These are phyloP conservation scores for Boletus sp. DNA, from an alignment of 768 basidiomycete species.

Conservation along the genomic window DNA sequence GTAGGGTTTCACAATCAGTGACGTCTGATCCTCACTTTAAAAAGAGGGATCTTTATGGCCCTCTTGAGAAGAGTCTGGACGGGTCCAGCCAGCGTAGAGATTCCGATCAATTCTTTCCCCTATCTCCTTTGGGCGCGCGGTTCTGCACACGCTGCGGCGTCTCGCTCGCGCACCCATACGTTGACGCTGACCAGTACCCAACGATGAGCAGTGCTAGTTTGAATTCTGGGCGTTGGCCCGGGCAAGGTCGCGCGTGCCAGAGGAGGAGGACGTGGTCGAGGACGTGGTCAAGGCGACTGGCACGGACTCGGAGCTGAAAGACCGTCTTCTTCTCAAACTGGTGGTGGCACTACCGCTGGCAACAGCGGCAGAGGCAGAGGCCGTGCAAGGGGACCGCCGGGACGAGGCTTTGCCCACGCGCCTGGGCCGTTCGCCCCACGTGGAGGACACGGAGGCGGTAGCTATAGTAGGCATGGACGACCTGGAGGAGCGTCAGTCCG, in stretches of 20 bases:
- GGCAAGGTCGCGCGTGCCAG: constrained; percentile 15
- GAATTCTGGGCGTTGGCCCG: constrained; percentile 1
- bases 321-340: not conserved
- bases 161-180: no score
- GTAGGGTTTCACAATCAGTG: not conserved
- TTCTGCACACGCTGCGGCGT: no score
- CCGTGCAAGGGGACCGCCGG: not conserved
- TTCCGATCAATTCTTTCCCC: no score
- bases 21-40: no score
- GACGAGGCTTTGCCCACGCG: constrained; percentile 12
- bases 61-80: no score
- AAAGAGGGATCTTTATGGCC: no score
- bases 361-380: constrained; percentile 27
- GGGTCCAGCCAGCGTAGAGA: no score
- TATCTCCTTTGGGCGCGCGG: no score
- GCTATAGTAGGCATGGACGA: constrained; percentile 8
- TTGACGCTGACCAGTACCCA: not conserved
- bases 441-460: constrained; percentile 28
- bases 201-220: constrained; percentile 6
- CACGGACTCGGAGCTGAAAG: no score
- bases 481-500: constrained; percentile 20
- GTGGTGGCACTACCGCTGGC: constrained; percentile 5
- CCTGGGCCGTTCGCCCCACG: not conserved
- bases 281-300: not conserved
- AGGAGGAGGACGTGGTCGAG: constrained; percentile 19